Conservation (phyloP, 164 flowering plant species). For the Cinnamomum chago region DNA sequence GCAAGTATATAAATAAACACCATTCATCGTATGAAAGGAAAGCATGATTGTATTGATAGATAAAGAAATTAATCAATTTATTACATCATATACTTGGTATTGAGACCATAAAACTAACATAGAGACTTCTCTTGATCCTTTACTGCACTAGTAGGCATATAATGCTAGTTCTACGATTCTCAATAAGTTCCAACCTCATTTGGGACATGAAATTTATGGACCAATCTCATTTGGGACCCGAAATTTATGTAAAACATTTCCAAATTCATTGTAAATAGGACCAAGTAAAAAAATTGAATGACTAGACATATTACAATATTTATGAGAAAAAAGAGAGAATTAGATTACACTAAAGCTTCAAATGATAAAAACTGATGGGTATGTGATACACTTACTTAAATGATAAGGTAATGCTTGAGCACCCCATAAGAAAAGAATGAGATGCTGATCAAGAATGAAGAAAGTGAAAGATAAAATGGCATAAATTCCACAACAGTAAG, state of each 20-base stretch:
- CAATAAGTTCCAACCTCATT: conserved; percentile 80
- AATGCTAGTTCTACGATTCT: conserved; percentile 56
- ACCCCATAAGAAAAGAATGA: conserved; percentile 53
- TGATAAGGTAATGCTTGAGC: conserved; percentile 29
- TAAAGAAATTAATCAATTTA: too few relatives aligned
- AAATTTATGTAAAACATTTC: conserved; percentile 10
- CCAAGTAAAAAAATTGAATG: background rate
- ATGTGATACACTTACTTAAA: conserved; percentile 19
- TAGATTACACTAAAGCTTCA: background rate
- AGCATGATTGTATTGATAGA: too few relatives aligned
- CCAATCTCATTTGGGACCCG: conserved; percentile 50
- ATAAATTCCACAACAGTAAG: conserved; percentile 35
- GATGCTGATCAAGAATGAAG: conserved; percentile 52
- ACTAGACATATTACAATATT: background rate
- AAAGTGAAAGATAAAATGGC: conserved; percentile 51
- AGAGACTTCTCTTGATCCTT: conserved; percentile 28
- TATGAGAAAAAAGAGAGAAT: too few relatives aligned
- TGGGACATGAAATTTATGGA: background rate
- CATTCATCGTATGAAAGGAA: too few relatives aligned
- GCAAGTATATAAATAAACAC: too few relatives aligned
- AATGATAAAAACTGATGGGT: background rate
- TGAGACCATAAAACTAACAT: too few relatives aligned
- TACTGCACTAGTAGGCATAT: conserved; percentile 45
- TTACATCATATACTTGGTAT: too few relatives aligned
- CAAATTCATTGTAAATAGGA: background rate